These are phyloP conservation scores for Gossypium davidsonii DNA, from an alignment of 441 rosid species.

Conservation along the genomic window DNA sequence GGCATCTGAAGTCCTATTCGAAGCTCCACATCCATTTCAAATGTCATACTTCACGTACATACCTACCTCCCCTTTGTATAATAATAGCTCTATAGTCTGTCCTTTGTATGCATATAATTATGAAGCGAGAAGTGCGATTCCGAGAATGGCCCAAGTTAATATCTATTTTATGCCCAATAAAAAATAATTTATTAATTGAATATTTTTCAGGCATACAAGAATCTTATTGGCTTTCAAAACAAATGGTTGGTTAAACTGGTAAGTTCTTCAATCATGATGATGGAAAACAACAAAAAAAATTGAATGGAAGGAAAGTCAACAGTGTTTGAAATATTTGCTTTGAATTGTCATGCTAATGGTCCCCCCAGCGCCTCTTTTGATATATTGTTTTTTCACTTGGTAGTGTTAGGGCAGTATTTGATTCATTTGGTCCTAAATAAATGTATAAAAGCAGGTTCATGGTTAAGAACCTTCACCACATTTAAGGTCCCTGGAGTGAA, in stretches of 20 bases:
- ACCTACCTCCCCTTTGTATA: background rate
- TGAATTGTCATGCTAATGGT: slow-evolving; percentile 21
- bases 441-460: background rate
- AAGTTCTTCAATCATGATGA: background rate
- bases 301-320: background rate
- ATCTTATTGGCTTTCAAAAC: background rate
- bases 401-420: background rate
- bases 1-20: slow-evolving; percentile 26
- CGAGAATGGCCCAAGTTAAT: no score
- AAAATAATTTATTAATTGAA: background rate
- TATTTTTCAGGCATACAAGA: background rate
- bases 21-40: background rate
- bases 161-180: slow-evolving; percentile 16
- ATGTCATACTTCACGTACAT: slow-evolving; percentile 5
- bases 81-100: background rate
- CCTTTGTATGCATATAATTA: no score
- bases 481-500: slow-evolving; percentile 10
- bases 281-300: background rate
- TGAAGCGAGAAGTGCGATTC: no score
- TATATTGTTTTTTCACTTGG: slow-evolving; percentile 1
- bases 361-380: slow-evolving; percentile 13
- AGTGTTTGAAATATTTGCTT: background rate
- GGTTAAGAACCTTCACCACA: background rate
- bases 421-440: slow-evolving; percentile 7
- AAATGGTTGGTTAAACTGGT: background rate